Base-by-base conservation (phyloP, 2,329 filamentous ascomycete genomes). In the Cordyceps cicadae region DNA sequence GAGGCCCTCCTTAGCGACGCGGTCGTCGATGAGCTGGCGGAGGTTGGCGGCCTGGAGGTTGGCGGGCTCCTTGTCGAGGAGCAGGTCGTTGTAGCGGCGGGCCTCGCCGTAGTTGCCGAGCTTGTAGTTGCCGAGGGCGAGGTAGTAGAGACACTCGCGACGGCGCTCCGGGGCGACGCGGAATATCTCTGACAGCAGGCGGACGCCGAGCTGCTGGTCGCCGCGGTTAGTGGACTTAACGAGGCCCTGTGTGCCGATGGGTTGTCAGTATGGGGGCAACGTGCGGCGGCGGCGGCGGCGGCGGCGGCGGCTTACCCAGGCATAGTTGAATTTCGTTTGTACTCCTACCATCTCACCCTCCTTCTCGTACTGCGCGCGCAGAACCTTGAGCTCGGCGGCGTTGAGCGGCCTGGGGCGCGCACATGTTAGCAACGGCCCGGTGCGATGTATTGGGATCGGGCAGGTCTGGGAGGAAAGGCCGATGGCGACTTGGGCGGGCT, bases 301-400 rank as follows among this genome's bases (percentile, higher is more conserved):
- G 24, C 32, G 62, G 64, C 15, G 41, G 49, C 50, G 41, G 67
- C 80, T 61, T 84, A 96, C 92, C 94, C 94, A 99, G 72, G 94
- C 93, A 75, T 93, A 97, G 85, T 99, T 99, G 84, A 99, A 99
- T 74, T 97, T 97, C 64, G 94, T 99, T 76, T 99, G 94, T 46
- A 99, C 85, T 63, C 93, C 92, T 63, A 96, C 93, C 80, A 96
- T 95, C 70, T 96, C 90, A 67, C 93, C 94, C 77, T 99, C 94
- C 73, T 96, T 96, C 73, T 97, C 93, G 74, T 94, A 99, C 75
- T 99, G 94, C 63, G 90, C 82, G 66, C 93, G 90, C 59, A 99
- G 83, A 64, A 97, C 94, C 74, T 92, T 87, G 63, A 99, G 87
- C 76, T 99, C 94, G 55, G 90, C 89, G 61, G 90, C 86, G 77